These are phyloP conservation scores for Aeschynomene evenia DNA, from an alignment of 306 rosid species.

Conservation along the genomic window DNA sequence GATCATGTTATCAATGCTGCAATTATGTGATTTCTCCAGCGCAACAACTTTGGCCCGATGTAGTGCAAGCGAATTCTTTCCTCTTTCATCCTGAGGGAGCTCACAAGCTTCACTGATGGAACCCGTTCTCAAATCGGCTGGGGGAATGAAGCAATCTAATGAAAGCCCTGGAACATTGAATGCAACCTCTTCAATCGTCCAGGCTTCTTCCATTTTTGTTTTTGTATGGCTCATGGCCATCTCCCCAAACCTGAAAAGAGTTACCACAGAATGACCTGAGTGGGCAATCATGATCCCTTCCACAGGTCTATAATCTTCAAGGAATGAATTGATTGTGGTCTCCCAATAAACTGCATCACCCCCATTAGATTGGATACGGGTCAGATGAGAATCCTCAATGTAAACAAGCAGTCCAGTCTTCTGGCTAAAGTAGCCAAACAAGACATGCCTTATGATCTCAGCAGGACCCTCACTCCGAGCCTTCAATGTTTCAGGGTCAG, in stretches of 20 bases:
- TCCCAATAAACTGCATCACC: slow-evolving; percentile 98
- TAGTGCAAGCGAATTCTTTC: slow-evolving; percentile 51
- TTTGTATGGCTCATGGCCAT: slow-evolving; percentile 98
- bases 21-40: slow-evolving; percentile 65
- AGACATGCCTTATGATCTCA: slow-evolving; percentile 88
- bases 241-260: slow-evolving; percentile 95
- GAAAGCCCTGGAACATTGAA: slow-evolving; percentile 92
- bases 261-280: slow-evolving; percentile 90
- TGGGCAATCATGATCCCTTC: slow-evolving; percentile 99
- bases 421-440: slow-evolving; percentile 97
- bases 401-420: slow-evolving; percentile 93
- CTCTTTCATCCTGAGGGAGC: slow-evolving; percentile 77
- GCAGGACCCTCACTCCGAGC: slow-evolving; percentile 98
- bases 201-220: slow-evolving; percentile 98
- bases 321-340: slow-evolving; percentile 92
- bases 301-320: slow-evolving; percentile 84
- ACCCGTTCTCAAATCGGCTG: slow-evolving; percentile 81
- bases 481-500: slow-evolving; percentile 86
- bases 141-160: slow-evolving; percentile 94
- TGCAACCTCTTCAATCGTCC: slow-evolving; percentile 98
- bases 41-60: slow-evolving; percentile 80
- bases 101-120: slow-evolving; percentile 72
- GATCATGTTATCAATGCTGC: slow-evolving; percentile 51
- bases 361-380: slow-evolving; percentile 87
- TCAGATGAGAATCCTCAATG: slow-evolving; percentile 95